Evolutionary conservation across 345 rosid species (phyloP).

Genomic region (Populus pruinosa): DNA sequence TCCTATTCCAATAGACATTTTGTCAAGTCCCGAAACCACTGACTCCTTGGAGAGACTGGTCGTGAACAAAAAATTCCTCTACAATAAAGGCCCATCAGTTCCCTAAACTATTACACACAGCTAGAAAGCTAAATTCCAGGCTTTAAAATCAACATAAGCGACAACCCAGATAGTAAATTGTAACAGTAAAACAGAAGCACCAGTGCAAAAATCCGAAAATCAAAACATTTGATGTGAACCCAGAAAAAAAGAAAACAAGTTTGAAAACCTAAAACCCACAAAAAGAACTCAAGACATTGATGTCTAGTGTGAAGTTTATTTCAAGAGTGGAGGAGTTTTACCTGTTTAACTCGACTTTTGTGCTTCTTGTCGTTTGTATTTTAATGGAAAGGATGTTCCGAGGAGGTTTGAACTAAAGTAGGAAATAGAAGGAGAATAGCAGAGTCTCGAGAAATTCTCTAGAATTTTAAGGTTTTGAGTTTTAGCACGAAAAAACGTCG

Average conservation of each 20-base stretch:
- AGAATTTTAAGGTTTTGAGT: neutral
- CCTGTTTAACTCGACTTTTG: neutral
- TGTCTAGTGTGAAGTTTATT: neutral
- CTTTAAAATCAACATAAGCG: neutral
- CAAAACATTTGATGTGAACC: neutral
- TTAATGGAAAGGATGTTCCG: neutral
- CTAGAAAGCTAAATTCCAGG: neutral
- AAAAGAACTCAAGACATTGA: neutral
- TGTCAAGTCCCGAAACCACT: neutral
- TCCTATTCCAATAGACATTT: slow-evolving; percentile 64
- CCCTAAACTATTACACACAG: neutral
- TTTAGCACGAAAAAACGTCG: neutral
- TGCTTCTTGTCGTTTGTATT: neutral
- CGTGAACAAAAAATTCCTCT: neutral
- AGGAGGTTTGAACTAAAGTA: neutral
- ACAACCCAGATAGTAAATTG: neutral
- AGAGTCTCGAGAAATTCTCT: neutral
- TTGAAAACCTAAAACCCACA: neutral
- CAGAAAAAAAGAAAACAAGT: neutral
- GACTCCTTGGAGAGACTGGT: neutral
- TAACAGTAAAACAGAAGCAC: neutral
- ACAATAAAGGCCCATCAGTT: neutral
- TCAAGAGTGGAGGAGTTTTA: neutral
- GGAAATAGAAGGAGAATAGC: neutral
- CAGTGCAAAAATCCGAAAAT: neutral